phyloP scores from a whole-genome alignment of 768 basidiomycete species.

The Psilocybe azurescens region DNA sequence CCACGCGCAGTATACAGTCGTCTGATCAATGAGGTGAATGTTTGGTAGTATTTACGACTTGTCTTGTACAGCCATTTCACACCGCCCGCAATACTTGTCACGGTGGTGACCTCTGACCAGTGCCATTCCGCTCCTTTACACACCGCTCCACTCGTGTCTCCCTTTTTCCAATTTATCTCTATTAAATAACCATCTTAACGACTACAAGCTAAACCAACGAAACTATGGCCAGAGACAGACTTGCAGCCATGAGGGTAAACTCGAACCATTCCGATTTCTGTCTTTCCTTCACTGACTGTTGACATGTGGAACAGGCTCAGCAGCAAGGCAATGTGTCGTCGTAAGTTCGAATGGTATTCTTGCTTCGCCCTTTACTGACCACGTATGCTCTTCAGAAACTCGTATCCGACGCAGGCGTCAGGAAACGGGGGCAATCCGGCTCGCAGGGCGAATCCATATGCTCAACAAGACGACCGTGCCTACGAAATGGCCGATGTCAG shows the following conservation, averaged over 20 bases:
- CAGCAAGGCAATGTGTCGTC: slow-evolving; percentile 62
- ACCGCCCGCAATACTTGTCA: slow-evolving; percentile 20
- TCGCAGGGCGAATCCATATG: slow-evolving; percentile 66
- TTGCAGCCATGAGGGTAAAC: slow-evolving; percentile 82
- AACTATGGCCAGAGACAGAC: slow-evolving; percentile 86
- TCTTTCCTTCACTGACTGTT: slow-evolving; percentile 16
- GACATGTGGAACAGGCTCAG: slow-evolving; percentile 56
- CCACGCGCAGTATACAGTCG: neutral
- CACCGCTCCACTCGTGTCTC: slow-evolving; percentile 17
- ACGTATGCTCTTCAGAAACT: slow-evolving; percentile 43
- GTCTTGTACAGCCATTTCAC: slow-evolving; percentile 28
- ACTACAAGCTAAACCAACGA: slow-evolving; percentile 27
- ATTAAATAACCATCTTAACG: slow-evolving; percentile 22
- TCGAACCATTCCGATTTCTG: slow-evolving; percentile 6
- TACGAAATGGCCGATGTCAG: slow-evolving; percentile 79
- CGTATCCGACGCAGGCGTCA: slow-evolving; percentile 72
- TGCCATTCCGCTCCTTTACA: slow-evolving; percentile 26
- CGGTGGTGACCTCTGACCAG: slow-evolving; percentile 18
- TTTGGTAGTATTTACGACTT: slow-evolving; percentile 25
- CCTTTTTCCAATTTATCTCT: slow-evolving; percentile 21
- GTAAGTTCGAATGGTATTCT: slow-evolving; percentile 40
- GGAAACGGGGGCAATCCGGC: slow-evolving; percentile 48
- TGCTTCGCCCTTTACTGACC: neutral
- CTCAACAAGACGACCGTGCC: slow-evolving; percentile 63
- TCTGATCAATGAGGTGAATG: neutral